Base-by-base conservation (phyloP, 148 eudicot genomes). In the Beta vulgaris region DNA sequence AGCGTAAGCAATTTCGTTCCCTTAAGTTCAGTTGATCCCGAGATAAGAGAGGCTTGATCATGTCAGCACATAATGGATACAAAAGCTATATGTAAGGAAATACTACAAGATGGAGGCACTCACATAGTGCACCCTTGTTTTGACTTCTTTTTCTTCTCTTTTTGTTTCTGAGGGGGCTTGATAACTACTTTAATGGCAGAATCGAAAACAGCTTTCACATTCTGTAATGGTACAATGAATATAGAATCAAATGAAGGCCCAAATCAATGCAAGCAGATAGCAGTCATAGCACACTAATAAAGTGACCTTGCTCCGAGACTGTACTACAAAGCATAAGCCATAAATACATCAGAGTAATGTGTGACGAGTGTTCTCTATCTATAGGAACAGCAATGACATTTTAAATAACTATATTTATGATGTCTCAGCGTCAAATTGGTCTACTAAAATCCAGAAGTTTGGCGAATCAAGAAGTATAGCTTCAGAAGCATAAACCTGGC, bases 161-260 rank as follows among this genome's bases (percentile, higher is more conserved):
- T 91, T 64, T 71, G 96, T 78, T 86, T 91, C 65, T 83, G 98
- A 70, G 96, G 87, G 28, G 98, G 99, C 85, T 92, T 93, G 87
- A 96, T 93, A 16, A 96, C 99, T 60, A 91, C 94, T 81, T 78
- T 91, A 77, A 96, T 96, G 36, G 99, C 94, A 69, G 99, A 92
- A 85, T 96, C 99, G 71, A 96, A 96, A 65, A 96, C 99, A 49
- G 93, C 91, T 84, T 96, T 96, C 78, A 96, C 99, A 81, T 96
- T 96, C 99, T 96, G 87, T 26, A 70, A 72, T 37, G 26, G 19
- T 71, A 59, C 35, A 59, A 75, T 2, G 68, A 32, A 35, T 12
- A 65, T 25, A 34, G 28, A 54, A 68, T 66, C n/a, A 66, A 59
- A 44, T 15, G 35, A n/a, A 55, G 62, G 43, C 51, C 19, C 15